Evolutionary conservation across 768 basidiomycete species (phyloP), one percentile per base, ranked within the genome.

Genomic region (Leccinum sublutescens): DNA sequence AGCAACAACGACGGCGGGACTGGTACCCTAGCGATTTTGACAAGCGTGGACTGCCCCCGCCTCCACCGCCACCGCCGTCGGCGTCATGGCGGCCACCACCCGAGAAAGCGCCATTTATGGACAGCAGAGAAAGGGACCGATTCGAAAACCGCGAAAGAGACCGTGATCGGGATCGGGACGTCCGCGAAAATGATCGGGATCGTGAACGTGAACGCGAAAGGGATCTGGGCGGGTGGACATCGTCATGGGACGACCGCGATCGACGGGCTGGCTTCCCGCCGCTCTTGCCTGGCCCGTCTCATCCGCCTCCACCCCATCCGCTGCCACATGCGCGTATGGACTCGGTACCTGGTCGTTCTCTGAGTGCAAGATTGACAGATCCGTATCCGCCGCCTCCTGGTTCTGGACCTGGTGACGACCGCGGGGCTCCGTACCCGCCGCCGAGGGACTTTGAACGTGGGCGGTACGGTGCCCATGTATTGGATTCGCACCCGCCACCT

Each of bases 1-100:
- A 71, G 34, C 63, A 58, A 38, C 66, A 58, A 38, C 66, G 73
- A 43, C 62, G 71, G 40, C 69, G 71, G 34, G 68, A 69, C 12
- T 70, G 71, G 66, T 69, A 69, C 38, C 68, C 72, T 50, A 74
- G 76, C 43, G 77, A 80, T 6, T 77, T 80, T 36, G 79, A 80
- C 55, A 78, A 78, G 53, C 71, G 77, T 56, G 65, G 56, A 40
- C 55, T n/a, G 38, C 38, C 4, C 15, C 38, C 38, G 38, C 38
- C 38, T 40, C 38, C 55, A 11, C 21, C 33, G 7, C 63, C 60
- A 0, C 47, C 51, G 2, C 50, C 54, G 2, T 62, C 60, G 14
- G 60, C 62, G 12, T 48, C 62, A 14, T 74, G 65, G 72, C 67
- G 71, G 55, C 58, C 67, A 17, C 77, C 68, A 23, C n/a, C 45